Percentiles rank a stretch among this genome's conserved stretches.
Conservation (phyloP, 2,329 filamentous ascomycete genomes). For the Exophiala aquamarina region DNA sequence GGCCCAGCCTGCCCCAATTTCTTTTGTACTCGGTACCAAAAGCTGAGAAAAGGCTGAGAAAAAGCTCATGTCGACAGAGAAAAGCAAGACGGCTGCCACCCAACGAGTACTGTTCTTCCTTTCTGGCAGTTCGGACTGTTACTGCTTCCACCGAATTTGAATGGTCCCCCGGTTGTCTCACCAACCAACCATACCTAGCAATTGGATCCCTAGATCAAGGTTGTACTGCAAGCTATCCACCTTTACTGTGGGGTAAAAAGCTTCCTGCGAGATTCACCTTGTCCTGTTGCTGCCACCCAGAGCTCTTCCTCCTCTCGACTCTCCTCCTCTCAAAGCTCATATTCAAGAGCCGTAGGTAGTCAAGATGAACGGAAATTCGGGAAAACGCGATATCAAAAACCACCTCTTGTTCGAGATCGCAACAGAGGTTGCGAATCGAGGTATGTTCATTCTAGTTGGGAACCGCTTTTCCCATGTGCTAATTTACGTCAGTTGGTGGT, state of each 20-base stretch:
- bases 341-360: constrained; percentile 1
- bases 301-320: neutral
- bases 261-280: neutral
- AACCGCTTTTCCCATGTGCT: constrained; percentile 16
- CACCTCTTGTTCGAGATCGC: constrained; percentile 96
- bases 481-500: constrained; percentile 69
- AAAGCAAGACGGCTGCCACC: neutral
- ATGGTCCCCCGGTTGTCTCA: neutral
- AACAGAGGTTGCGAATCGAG: constrained; percentile 95
- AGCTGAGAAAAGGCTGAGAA: no score
- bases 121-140: neutral
- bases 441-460: constrained; percentile 47
- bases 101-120: constrained; percentile 8
- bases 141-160: constrained; percentile 5
- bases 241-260: constrained; percentile 20
- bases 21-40: neutral
- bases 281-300: neutral
- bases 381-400: constrained; percentile 77
- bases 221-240: constrained; percentile 13
- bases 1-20: constrained; percentile 25
- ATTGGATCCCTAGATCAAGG: neutral
- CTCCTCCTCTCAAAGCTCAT: constrained; percentile 1
- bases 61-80: no score
- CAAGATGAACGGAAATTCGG: constrained; percentile 28
- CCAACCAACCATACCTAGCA: no score